These are phyloP conservation scores for Debaryomycetaceae sp. DNA, from an alignment of 1,139 yeast genomes.

Conservation along the genomic window DNA sequence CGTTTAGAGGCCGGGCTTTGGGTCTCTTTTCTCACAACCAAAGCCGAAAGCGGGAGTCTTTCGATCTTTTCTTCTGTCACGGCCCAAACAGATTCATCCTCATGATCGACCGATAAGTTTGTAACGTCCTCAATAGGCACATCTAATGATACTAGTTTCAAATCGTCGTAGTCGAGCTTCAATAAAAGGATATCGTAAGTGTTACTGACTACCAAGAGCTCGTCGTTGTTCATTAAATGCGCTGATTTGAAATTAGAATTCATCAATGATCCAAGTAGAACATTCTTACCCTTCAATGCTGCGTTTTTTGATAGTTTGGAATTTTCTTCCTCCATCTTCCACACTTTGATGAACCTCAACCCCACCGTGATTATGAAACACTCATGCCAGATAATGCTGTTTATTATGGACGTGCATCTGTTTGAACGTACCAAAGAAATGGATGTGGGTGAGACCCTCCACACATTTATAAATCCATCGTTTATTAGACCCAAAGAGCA, in stretches of 20 bases:
- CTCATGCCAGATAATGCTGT: slow-evolving; percentile 57
- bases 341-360: slow-evolving; percentile 54
- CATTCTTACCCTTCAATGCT: slow-evolving; percentile 56
- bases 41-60: slow-evolving; percentile 9
- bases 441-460: slow-evolving; percentile 36
- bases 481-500: slow-evolving; percentile 61
- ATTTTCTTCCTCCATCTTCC: slow-evolving; percentile 42
- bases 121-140: slow-evolving; percentile 15
- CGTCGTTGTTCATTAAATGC: slow-evolving; percentile 32
- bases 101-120: slow-evolving; percentile 21
- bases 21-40: slow-evolving; percentile 13
- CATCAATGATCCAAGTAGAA: slow-evolving; percentile 47
- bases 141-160: slow-evolving; percentile 18
- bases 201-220: slow-evolving; percentile 42
- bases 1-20: not conserved
- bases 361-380: slow-evolving; percentile 52
- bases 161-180: slow-evolving; percentile 21
- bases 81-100: slow-evolving; percentile 20
- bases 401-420: slow-evolving; percentile 57
- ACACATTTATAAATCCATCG: slow-evolving; percentile 63
- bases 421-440: slow-evolving; percentile 44
- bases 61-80: slow-evolving; percentile 12
- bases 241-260: slow-evolving; percentile 46
- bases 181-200: slow-evolving; percentile 37
- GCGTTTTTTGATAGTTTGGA: slow-evolving; percentile 13